phyloP scores from a whole-genome alignment of 306 rosid genomes.

The Pterocarpus santalinus region DNA sequence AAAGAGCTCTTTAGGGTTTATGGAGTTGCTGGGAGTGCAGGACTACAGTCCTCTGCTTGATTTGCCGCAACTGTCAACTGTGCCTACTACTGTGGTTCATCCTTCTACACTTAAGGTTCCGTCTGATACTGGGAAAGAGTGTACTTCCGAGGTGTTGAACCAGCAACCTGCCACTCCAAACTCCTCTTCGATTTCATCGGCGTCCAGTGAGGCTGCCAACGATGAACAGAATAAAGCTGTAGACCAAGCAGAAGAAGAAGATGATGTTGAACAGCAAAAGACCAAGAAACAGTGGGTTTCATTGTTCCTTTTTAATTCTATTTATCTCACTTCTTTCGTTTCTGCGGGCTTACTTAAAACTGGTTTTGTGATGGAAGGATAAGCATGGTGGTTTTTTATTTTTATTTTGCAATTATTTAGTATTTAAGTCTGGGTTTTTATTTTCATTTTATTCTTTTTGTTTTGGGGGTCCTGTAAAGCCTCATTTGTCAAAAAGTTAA shows the following conservation, averaged over 20 bases:
- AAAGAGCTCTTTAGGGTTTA: slow-evolving; percentile 74
- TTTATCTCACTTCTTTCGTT: too few species aligned
- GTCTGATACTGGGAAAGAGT: slow-evolving; percentile 46
- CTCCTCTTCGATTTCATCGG: slow-evolving; percentile 87
- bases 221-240: slow-evolving; percentile 61
- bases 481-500: not conserved
- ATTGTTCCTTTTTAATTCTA: too few species aligned
- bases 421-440: not conserved
- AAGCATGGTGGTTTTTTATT: slow-evolving; percentile 9
- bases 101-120: slow-evolving; percentile 40
- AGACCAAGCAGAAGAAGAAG: slow-evolving; percentile 38
- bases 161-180: slow-evolving; percentile 79
- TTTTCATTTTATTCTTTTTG: not conserved
- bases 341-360: not conserved
- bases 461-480: not conserved
- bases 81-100: slow-evolving; percentile 11
- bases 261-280: slow-evolving; percentile 45
- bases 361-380: slow-evolving; percentile 24
- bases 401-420: not conserved
- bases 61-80: slow-evolving; percentile 50
- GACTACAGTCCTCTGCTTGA: slow-evolving; percentile 61
- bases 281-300: slow-evolving; percentile 68
- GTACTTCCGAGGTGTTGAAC: slow-evolving; percentile 57
- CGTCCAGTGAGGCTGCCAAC: slow-evolving; percentile 71
- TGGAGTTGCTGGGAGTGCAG: slow-evolving; percentile 74